phyloP scores from a whole-genome alignment of 768 basidiomycete genomes.

The Tephrocybe sp. region DNA sequence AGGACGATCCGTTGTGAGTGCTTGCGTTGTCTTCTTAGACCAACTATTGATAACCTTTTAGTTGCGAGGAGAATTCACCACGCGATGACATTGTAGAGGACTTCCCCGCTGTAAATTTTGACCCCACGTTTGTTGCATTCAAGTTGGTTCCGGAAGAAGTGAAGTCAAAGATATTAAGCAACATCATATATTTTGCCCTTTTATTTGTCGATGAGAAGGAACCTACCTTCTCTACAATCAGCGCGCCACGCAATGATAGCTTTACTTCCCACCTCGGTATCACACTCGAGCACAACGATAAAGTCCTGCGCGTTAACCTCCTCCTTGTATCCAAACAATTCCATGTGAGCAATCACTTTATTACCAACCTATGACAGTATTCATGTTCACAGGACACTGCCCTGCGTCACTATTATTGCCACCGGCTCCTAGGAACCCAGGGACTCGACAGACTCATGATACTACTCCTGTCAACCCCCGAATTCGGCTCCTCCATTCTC shows the following conservation, averaged over 20 bases:
- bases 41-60: too few relatives aligned
- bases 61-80: too few relatives aligned
- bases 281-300: background rate
- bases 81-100: too few relatives aligned
- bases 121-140: constrained; percentile 5
- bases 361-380: too few relatives aligned
- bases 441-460: too few relatives aligned
- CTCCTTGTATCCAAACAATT: constrained; percentile 9
- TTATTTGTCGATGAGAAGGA: background rate
- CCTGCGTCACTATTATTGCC: background rate
- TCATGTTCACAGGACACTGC: background rate
- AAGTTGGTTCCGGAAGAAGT: background rate
- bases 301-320: background rate
- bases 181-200: constrained; percentile 8
- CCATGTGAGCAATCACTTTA: constrained; percentile 1
- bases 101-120: background rate
- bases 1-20: too few relatives aligned
- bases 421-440: background rate
- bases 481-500: background rate
- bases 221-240: too few relatives aligned
- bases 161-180: constrained; percentile 1
- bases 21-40: too few relatives aligned
- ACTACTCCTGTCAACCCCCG: background rate
- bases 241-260: too few relatives aligned
- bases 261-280: background rate